Evolutionary conservation across 2,329 filamentous ascomycete genomes (phyloP).

Genomic region (Phaeosphaeria sp.): DNA sequence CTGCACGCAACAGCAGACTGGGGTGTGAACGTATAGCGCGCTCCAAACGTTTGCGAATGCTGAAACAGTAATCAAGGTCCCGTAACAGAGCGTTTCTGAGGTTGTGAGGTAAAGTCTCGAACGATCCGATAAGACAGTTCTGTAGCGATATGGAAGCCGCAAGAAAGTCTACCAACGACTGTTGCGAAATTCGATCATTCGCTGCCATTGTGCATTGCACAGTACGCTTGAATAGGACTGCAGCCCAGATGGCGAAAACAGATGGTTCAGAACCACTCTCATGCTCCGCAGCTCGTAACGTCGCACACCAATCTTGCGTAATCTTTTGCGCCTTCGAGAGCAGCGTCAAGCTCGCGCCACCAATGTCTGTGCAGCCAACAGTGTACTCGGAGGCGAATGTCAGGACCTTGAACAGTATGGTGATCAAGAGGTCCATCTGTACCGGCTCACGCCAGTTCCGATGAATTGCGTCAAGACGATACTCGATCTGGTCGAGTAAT

Average conservation of each 20-base stretch:
- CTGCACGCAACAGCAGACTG: conserved; percentile 39
- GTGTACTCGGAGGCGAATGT: conserved; percentile 32
- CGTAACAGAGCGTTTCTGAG: conserved; percentile 53
- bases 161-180: conserved; percentile 42
- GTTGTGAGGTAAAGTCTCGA: conserved; percentile 39
- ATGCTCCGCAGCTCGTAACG: conserved; percentile 52
- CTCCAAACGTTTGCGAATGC: conserved; percentile 39
- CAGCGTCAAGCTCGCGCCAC: conserved; percentile 27
- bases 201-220: background rate
- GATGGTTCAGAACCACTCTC: background rate
- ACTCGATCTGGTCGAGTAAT: conserved; percentile 57
- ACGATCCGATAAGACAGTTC: conserved; percentile 53
- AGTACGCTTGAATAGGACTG: conserved; percentile 63
- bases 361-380: too few species aligned
- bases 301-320: conserved; percentile 60
- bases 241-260: conserved; percentile 60
- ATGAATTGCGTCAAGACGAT: conserved; percentile 56
- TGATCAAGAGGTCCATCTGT: conserved; percentile 66
- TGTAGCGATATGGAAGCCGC: conserved; percentile 55
- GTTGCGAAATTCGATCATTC: background rate
- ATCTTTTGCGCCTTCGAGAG: conserved; percentile 54
- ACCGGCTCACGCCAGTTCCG: conserved; percentile 66
- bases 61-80: conserved; percentile 55
- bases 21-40: conserved; percentile 42
- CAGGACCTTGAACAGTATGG: conserved; percentile 54